Percentiles rank a stretch among this genome's conserved stretches.
phyloP scores from a whole-genome alignment of 208 protist species.

The Naegleria fowleri region DNA sequence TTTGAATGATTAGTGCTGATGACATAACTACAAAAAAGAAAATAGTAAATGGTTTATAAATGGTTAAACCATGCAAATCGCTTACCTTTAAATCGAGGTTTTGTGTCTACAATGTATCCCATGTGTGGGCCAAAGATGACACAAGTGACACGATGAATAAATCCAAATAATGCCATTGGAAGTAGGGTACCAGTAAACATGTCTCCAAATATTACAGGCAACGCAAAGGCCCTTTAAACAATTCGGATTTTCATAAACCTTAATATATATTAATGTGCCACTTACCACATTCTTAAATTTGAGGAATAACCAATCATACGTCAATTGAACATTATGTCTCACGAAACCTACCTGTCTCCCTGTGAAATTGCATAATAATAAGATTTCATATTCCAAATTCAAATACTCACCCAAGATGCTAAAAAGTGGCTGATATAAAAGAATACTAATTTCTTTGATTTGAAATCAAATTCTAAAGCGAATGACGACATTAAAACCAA shows the following conservation, averaged over 20 bases:
- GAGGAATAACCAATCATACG: too few species aligned
- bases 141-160: background rate
- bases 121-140: background rate
- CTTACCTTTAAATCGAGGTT: background rate
- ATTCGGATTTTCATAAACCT: background rate
- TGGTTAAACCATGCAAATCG: too few species aligned
- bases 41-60: too few species aligned
- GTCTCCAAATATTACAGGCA: conserved; percentile 1
- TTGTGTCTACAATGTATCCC: background rate
- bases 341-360: background rate
- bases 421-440: background rate
- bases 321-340: too few species aligned
- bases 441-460: background rate
- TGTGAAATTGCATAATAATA: too few species aligned
- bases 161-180: background rate
- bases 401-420: background rate
- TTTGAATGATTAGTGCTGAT: background rate
- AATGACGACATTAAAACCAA: too few species aligned
- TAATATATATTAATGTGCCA: background rate
- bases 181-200: background rate
- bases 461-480: background rate
- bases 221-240: background rate
- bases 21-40: background rate
- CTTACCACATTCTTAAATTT: background rate
- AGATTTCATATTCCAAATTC: background rate